phyloP scores from a whole-genome alignment of 805 yeast species.

The Trichomonascus vanleenenianus region DNA sequence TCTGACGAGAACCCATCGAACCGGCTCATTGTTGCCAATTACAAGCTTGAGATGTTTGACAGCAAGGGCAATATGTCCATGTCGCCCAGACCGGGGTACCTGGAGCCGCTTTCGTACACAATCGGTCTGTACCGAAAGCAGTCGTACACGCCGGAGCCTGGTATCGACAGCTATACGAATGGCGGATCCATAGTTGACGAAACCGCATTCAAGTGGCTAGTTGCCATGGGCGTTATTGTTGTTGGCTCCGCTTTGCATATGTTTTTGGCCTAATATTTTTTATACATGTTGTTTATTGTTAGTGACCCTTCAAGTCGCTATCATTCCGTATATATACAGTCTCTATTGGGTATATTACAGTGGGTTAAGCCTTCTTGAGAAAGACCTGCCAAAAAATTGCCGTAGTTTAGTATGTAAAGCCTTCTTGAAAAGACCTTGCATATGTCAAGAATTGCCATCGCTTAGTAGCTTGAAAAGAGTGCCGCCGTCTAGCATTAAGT shows the following conservation, averaged over 20 bases:
- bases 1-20: constrained; percentile 19
- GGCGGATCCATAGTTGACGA: constrained; percentile 11
- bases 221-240: constrained; percentile 12
- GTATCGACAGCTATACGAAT: constrained; percentile 16
- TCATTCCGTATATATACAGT: neutral
- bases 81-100: constrained; percentile 26
- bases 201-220: constrained; percentile 15
- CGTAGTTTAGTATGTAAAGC: too few species aligned
- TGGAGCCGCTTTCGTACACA: constrained; percentile 24
- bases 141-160: constrained; percentile 28
- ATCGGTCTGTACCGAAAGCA: constrained; percentile 34
- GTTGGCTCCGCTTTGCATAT: constrained; percentile 13
- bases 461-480: neutral
- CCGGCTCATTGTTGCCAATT: constrained; percentile 28
- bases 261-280: constrained; percentile 4
- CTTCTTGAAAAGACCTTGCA: too few species aligned
- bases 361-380: too few species aligned
- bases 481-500: neutral
- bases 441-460: neutral
- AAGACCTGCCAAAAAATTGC: too few species aligned
- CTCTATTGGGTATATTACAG: neutral
- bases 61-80: constrained; percentile 23
- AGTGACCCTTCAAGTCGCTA: too few species aligned
- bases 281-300: too few species aligned
- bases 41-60: constrained; percentile 32